A percentile compares a stretch with the other conserved stretches of the same genome.
phyloP scores from a whole-genome alignment of 805 yeast species.

The Spathaspora boniae region DNA sequence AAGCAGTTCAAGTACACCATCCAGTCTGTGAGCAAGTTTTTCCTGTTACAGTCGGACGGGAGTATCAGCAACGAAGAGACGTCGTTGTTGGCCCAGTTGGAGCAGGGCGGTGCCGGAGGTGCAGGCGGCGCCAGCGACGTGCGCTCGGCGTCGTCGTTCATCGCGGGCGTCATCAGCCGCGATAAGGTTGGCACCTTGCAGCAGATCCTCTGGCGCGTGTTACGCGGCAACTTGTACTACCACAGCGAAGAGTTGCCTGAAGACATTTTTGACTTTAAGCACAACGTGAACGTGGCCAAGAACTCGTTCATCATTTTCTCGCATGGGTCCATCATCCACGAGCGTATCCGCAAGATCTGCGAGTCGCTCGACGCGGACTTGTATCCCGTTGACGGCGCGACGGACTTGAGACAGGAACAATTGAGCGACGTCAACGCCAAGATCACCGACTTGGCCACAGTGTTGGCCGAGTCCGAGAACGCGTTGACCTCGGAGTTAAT shows the following conservation, averaged over 20 bases:
- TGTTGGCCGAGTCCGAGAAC: constrained; percentile 41
- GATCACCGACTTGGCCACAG: constrained; percentile 32
- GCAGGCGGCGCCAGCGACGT: constrained; percentile 11
- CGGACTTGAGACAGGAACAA: constrained; percentile 28
- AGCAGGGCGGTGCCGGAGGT: constrained; percentile 25
- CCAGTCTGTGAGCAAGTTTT: constrained; percentile 35
- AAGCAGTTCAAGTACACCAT: constrained; percentile 62
- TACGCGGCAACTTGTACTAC: constrained; percentile 87
- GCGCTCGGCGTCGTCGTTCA: constrained; percentile 35
- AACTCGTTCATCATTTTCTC: constrained; percentile 86
- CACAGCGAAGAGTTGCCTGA: constrained; percentile 70
- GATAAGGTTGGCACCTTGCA: constrained; percentile 68
- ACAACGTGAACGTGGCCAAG: constrained; percentile 60
- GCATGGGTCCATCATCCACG: constrained; percentile 75
- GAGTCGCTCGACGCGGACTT: constrained; percentile 87
- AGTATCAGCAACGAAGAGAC: constrained; percentile 28
- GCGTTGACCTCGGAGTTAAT: constrained; percentile 75
- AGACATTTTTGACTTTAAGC: constrained; percentile 59
- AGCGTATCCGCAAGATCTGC: constrained; percentile 75
- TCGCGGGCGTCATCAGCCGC: constrained; percentile 81
- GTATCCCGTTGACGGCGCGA: constrained; percentile 50
- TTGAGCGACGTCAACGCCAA: constrained; percentile 23
- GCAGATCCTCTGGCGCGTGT: constrained; percentile 84
- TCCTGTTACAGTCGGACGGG: constrained; percentile 31
- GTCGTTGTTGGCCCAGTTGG: constrained; percentile 36